Base-by-base conservation (phyloP, 129 eudicot species). In the Dittrichia graveolens region DNA sequence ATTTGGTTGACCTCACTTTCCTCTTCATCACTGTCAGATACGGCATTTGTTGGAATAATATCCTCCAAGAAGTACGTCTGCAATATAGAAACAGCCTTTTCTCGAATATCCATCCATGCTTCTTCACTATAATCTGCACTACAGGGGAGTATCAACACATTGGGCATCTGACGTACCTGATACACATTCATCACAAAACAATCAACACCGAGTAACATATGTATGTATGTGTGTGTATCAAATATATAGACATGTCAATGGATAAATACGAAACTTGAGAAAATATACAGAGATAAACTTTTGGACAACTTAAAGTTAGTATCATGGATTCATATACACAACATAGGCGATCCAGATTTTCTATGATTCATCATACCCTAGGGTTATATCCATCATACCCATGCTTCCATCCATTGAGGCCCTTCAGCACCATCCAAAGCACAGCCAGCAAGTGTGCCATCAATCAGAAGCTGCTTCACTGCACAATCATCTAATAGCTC, bases 101-200 rank as follows among this genome's bases (percentile, higher is more conserved):
- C 99, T 79, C 99, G 86, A 65, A 95, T 91, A 77, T 95, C 99
- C 87, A 86, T 81, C 99, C 99, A 95, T 6, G 88, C 99, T 86
- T 95, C 99, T 85, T 95, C 99, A 78, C 99, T 95, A 47, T 90
- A 95, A 75, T 95, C 99, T 54, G 99, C 99, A 85, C 97, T 88
- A 10, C 95, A 94, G 38, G 99, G 99, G 76, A 95, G 97, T 60
- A 95, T 83, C 81, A 95, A 69, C 41, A 95, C 99, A 78, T 95
- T 95, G 82, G 99, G 99, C 99, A 95, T 95, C 91, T 95, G 97
- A 59, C 99, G 82, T 40, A 95, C 77, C 99, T 95, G 80, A 81
- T 76, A 48, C 16, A 61, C 39, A 44, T 55, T 19, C 59, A 82
- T 59, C 34, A 13, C 19, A 61, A 15, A 19, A 13, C 15, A 55